Percentiles rank a stretch among this genome's conserved stretches.
Conservation (phyloP, 306 rosid species). For the Datisca glomerata region DNA sequence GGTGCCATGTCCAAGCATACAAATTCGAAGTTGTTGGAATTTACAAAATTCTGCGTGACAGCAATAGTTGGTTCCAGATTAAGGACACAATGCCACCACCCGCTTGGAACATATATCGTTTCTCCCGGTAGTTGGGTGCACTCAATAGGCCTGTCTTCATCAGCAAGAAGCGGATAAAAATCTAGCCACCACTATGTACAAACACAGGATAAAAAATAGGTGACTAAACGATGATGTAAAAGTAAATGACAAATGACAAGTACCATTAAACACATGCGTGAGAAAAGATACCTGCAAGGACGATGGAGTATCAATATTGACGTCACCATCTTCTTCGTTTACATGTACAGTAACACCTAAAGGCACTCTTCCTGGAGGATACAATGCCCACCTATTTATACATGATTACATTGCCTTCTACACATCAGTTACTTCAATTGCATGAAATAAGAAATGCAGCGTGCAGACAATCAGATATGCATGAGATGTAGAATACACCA, state of each 20-base stretch:
- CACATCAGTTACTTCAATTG: constrained; percentile 8
- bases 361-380: constrained; percentile 98
- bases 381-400: constrained; percentile 83
- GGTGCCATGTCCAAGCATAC: constrained; percentile 99
- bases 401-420: constrained; percentile 16
- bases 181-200: constrained; percentile 95
- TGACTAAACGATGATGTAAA: constrained; percentile 5
- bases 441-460: no score
- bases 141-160: constrained; percentile 95
- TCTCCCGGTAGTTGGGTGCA: constrained; percentile 96
- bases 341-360: constrained; percentile 91
- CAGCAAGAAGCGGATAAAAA: constrained; percentile 94
- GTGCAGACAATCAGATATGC: no score
- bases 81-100: constrained; percentile 99
- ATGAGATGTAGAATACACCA: no score
- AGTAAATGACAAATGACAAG: constrained; percentile 8
- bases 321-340: constrained; percentile 91
- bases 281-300: constrained; percentile 66
- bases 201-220: constrained; percentile 7
- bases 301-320: constrained; percentile 69
- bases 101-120: constrained; percentile 94
- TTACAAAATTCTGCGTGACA: constrained; percentile 88
- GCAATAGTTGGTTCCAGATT: constrained; percentile 91
- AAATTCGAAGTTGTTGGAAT: constrained; percentile 78
- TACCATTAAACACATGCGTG: constrained; percentile 11